Evolutionary conservation across 768 basidiomycete species (phyloP), one percentile per base, ranked within the genome.

Genomic region (Pisolithus sp.): DNA sequence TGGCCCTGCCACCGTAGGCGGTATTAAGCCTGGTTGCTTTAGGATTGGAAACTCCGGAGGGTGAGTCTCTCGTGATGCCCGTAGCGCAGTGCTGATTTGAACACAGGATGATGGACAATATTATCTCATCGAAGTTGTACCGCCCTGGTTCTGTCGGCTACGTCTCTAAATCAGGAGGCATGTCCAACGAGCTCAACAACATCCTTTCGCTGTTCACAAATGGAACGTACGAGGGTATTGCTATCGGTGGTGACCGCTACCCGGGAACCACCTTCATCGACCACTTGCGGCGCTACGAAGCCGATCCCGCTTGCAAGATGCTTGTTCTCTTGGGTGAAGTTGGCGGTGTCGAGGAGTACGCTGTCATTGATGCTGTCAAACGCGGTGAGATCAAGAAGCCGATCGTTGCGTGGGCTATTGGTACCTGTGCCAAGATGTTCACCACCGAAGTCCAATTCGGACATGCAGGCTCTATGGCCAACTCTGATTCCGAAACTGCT

Each of bases 131-230:
- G 56, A 99, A 97, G 78, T 87, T 99, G 56, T 99, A 97, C 82
- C 93, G 94, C 63, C 76, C 93, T 24, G 95, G 95, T 51, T 93
- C 93, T 12, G 90, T 99, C 62, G 95, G 94, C 64, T 99, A 98
- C 71, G 95, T 99, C 67, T 96, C 93, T 71, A 99, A 99, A 76
- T 97, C 94, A 7, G 95, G 95, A 60, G 95, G 95, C 71, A 99
- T 99, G 95, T 98, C 95, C 63, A 98, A 98, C 77, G 95, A 99
- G 73, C 77, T 99, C 64, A 98, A 99, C 87, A 99, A 97, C 79
- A 99, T 99, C 69, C 85, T 99, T 56, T 93, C 93, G 20, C 81
- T 95, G 68, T 80, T 79, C 63, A 97, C 95, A 66, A 94, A 99
- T 75, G 96, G 96, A 61, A 95, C 93, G 57, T 99, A 97, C 75